These are phyloP conservation scores for Physocladia obscura DNA, from an alignment of 192 early-diverging fungal species.

Conservation along the genomic window DNA sequence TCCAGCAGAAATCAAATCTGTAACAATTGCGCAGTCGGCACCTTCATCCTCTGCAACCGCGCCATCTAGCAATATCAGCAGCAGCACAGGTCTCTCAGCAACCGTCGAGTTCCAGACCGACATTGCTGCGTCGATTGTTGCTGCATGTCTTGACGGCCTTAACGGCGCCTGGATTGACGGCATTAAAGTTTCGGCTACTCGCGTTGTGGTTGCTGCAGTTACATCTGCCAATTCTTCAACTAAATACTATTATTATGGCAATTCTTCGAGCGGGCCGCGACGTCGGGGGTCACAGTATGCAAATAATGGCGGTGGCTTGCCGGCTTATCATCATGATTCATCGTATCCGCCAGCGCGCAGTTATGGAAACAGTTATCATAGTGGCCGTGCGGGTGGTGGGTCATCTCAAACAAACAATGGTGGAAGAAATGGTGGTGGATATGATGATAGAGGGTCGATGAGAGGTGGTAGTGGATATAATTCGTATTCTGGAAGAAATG, in stretches of 20 bases:
- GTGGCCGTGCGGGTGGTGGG: background rate
- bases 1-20: no score
- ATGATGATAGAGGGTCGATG: background rate
- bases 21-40: no score
- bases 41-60: no score
- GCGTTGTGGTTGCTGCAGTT: background rate
- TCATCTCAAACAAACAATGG: background rate
- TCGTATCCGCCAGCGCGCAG: no score
- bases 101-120: conserved; percentile 1
- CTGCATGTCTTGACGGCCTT: background rate
- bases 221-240: no score
- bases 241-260: background rate
- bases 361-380: no score
- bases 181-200: background rate
- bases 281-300: no score
- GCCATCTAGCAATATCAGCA: no score
- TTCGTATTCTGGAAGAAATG: background rate
- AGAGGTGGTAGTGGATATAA: no score
- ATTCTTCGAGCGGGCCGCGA: background rate
- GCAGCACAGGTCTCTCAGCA: background rate
- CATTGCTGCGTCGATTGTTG: background rate
- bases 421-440: background rate
- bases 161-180: conserved; percentile 22
- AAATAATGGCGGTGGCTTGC: no score
- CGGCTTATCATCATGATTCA: no score